Conservation (phyloP, 805 yeast species). For the Candida glaebosa region DNA sequence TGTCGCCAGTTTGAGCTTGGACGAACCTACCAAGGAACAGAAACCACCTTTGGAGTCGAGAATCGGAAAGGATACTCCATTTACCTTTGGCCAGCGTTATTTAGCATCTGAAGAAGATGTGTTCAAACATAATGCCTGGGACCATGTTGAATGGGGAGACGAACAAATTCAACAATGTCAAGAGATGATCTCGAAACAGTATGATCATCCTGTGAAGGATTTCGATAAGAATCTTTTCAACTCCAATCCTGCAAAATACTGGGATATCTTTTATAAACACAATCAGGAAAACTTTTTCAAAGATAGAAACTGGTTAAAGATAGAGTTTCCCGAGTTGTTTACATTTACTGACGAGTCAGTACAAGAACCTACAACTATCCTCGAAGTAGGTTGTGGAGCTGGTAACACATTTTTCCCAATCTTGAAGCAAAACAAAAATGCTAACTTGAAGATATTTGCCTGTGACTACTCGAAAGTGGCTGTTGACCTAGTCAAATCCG, state of each 20-base stretch:
- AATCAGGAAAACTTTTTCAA: conserved; percentile 93
- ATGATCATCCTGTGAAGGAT: conserved; percentile 80
- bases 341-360: conserved; percentile 66
- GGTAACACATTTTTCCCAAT: conserved; percentile 96
- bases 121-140: conserved; percentile 94
- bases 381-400: conserved; percentile 98
- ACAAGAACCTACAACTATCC: conserved; percentile 65
- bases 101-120: conserved; percentile 73
- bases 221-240: conserved; percentile 78
- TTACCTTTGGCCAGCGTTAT: conserved; percentile 84
- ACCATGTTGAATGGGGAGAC: conserved; percentile 96
- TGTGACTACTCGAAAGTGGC: conserved; percentile 91
- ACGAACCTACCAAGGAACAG: conserved; percentile 13
- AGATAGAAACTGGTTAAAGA: conserved; percentile 92
- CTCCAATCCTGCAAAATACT: conserved; percentile 83
- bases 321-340: conserved; percentile 86
- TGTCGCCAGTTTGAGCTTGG: not conserved
- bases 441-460: conserved; percentile 69
- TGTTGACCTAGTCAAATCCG: conserved; percentile 72
- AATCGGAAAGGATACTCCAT: conserved; percentile 84
- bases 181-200: conserved; percentile 69
- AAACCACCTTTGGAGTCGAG: conserved; percentile 54
- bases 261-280: conserved; percentile 92
- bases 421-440: conserved; percentile 75
- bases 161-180: conserved; percentile 78